phyloP scores from a whole-genome alignment of 2,329 filamentous ascomycete species.

The Fusarium sp. region DNA sequence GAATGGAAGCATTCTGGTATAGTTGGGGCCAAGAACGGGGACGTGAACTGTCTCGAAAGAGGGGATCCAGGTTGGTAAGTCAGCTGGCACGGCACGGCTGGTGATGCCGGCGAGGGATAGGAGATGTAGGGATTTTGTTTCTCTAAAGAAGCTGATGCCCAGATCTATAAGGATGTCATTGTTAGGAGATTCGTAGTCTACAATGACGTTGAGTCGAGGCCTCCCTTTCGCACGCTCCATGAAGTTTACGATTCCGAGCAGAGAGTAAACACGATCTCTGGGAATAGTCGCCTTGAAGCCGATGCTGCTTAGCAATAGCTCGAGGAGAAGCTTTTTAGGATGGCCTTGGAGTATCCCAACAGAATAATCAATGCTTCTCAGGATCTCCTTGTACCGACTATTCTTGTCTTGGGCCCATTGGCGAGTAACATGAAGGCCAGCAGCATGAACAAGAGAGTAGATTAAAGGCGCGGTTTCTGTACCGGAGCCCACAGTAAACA shows the following conservation, averaged over 20 bases:
- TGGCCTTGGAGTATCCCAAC: neutral
- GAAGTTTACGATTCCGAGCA: conserved; percentile 39
- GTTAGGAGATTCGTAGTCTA: conserved; percentile 33
- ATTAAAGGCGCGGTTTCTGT: neutral
- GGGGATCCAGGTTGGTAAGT: conserved; percentile 33
- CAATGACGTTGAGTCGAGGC: conserved; percentile 9
- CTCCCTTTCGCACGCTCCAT: conserved; percentile 16
- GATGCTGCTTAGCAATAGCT: conserved; percentile 27
- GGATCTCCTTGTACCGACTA: neutral
- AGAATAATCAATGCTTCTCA: neutral
- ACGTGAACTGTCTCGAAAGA: conserved; percentile 32
- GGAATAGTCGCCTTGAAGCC: conserved; percentile 31
- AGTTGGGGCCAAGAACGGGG: conserved; percentile 17
- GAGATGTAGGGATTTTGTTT: conserved; percentile 32
- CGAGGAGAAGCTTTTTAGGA: neutral
- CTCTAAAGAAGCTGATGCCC: conserved; percentile 12
- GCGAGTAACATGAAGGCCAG: neutral
- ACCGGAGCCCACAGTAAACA: neutral
- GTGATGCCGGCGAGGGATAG: conserved; percentile 32
- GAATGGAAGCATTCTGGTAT: neutral
- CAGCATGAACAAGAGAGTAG: neutral
- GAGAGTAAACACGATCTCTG: conserved; percentile 37
- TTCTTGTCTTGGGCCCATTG: neutral
- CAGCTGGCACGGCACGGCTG: conserved; percentile 9
- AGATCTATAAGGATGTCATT: conserved; percentile 27